Base-by-base conservation (phyloP, 2,329 filamentous ascomycete genomes). In the Acrodontium crateriforme region DNA sequence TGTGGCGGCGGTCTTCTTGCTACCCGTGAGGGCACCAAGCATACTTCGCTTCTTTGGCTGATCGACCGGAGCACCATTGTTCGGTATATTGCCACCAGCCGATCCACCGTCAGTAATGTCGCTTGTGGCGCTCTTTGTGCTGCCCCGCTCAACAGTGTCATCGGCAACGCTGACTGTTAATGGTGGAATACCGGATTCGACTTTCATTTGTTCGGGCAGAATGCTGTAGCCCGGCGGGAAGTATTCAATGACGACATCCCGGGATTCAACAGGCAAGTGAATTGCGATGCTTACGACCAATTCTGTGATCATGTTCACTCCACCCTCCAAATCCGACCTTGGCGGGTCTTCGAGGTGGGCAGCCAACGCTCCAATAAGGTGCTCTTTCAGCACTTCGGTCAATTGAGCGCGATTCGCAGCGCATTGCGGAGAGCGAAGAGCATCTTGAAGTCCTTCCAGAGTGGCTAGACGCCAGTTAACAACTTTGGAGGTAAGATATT, bases 401-500 rank as follows among this genome's bases (percentile, higher is more conserved):
- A 65, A 71, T 29, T 71, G 63, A 6, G 67, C 56, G 16, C 76
- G 74, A 53, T 84, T 69, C 8, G 78, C 69, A 9, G 65, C 63
- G 24, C 74, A 76, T 30, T 76, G 66, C 1, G 71, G 60, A 3
- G 76, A 72, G 31, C 69, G 66, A 11, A 95, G 65, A 18, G 69
- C 54, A 28, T 78, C 73, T 38, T 76, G 69, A 11, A 98, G 64
- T n/a, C 87, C 89, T 47, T 98, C 89, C 10, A 95, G 63, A 3
- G 89, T 98, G 3, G 87, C 76, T 57, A 95, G 74, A 34, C 89
- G 74, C 89, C 89, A 98, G 49, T 78, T 82, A 35, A 92, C 75
- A 24, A 95, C 73, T 56, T 92, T 92, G 24, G 76, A 72, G 13
- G 80, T 80, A 31, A 92, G 67, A 1, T 85, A 84, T 29, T 95